Percentiles rank a stretch among this genome's conserved stretches.
Conservation (phyloP, 495 filamentous ascomycete species). For the Aspergillus sparsus region DNA sequence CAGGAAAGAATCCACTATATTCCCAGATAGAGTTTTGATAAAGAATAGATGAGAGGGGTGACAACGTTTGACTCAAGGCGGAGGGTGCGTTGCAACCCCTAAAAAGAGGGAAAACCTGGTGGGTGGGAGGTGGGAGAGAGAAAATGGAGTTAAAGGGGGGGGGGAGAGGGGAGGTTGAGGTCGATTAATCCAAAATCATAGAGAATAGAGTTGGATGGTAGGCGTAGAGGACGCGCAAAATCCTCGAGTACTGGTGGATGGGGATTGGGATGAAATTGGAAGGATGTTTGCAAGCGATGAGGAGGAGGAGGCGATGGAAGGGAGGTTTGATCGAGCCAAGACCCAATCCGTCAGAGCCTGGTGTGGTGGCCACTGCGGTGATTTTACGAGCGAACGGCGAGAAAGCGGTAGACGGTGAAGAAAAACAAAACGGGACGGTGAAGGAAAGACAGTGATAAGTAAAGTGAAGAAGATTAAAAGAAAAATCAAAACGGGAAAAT, state of each 20-base stretch:
- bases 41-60: slow-evolving; percentile 2
- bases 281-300: slow-evolving; percentile 21
- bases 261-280: slow-evolving; percentile 7
- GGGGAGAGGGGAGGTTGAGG: not conserved
- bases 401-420: slow-evolving; percentile 11
- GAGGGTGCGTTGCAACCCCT: slow-evolving; percentile 20
- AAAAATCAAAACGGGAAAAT: not conserved
- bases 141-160: not conserved
- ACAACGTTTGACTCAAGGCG: not conserved
- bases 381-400: slow-evolving; percentile 12
- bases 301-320: slow-evolving; percentile 19
- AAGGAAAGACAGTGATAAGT: slow-evolving; percentile 6
- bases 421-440: slow-evolving; percentile 3
- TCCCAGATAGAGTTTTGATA: slow-evolving; percentile 3
- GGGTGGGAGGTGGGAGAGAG: slow-evolving; percentile 8
- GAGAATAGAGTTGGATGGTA: slow-evolving; percentile 1
- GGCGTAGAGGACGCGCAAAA: slow-evolving; percentile 6
- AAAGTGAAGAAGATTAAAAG: not conserved
- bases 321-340: slow-evolving; percentile 29
- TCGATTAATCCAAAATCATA: slow-evolving; percentile 22
- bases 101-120: slow-evolving; percentile 22
- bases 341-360: slow-evolving; percentile 25
- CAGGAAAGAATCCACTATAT: not conserved
- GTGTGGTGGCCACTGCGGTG: slow-evolving; percentile 12
- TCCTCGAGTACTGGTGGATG: slow-evolving; percentile 17